Conservation (phyloP, 768 basidiomycete genomes). For the Tricholoma saponaceum region DNA sequence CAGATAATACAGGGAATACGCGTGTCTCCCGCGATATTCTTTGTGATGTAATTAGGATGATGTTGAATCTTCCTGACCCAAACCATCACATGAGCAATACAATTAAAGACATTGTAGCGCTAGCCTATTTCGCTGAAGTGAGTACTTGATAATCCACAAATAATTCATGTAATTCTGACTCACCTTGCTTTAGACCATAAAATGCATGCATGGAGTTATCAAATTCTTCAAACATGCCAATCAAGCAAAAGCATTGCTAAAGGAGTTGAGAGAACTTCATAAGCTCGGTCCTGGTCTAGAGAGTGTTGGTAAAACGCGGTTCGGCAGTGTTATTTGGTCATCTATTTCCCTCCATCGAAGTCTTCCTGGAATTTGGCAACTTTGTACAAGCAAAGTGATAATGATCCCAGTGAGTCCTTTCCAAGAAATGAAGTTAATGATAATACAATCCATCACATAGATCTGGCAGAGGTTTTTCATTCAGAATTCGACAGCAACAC, state of each 20-base stretch:
- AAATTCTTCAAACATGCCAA: neutral
- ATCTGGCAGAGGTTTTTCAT: constrained; percentile 7
- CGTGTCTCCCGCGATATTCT: neutral
- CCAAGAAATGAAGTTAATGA: neutral
- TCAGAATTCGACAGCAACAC: constrained; percentile 3
- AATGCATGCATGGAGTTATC: neutral
- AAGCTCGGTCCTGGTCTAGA: neutral
- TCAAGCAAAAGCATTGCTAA: neutral
- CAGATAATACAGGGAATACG: neutral
- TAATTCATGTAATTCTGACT: too few species aligned
- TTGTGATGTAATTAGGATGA: neutral
- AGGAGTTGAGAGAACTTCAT: neutral
- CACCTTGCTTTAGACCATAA: neutral
- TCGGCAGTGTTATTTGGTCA: neutral
- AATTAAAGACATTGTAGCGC: neutral
- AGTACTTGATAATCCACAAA: neutral
- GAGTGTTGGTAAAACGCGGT: neutral
- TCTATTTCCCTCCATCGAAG: neutral
- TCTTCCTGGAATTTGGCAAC: neutral
- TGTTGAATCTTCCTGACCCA: neutral
- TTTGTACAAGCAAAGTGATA: neutral
- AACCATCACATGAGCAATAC: neutral
- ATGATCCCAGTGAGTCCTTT: neutral
- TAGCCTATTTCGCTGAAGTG: neutral
- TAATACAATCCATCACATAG: neutral